Base-by-base conservation (phyloP, 2,329 filamentous ascomycete genomes). In the Colletotrichum tropicicola region DNA sequence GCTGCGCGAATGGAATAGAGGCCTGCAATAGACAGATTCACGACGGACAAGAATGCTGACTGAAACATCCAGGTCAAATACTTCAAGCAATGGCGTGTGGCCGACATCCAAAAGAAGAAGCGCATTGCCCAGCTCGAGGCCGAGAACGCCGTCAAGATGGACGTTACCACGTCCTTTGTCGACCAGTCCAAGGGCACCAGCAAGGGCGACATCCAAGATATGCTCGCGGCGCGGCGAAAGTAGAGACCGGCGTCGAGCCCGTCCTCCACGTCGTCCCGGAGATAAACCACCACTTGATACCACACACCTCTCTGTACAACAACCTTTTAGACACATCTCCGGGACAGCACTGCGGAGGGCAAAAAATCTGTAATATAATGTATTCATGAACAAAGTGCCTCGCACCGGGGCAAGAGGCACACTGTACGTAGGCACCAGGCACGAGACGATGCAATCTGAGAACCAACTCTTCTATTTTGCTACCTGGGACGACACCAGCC, bases 61-160 rank as follows among this genome's bases (percentile, higher is more conserved):
- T n/a, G n/a, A n/a, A n/a, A n/a, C n/a, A n/a, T n/a, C n/a, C 71
- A 96, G 93, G 92, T 98, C 66, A 93, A 94, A 80, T 98, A 99
- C 79, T 99, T 99, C 81, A 98, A 98, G 84, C 94, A 98, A 79
- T 92, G 94, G 81, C 87, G 96, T 73, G 93, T 98, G 35, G 95
- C 97, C 80, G 96, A 99, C 71, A 87, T 92, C 74, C 92, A 97
- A 72, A 93, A 95, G 79, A 91, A 92, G 73, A 84, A 90, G 79
- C 91, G 93, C 23, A 82, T 97, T 69, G 90, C 91, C 72, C 88
- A 89, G 74, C 87, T 97, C 71, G 85, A 91, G 75, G 85, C 84
- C 48, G 91, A 95, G 76, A 91, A 92, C 68, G 92, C 91, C 12
- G 82, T 85, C 68, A 84, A 86, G 77, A 84, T 92, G 75, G 77